These are phyloP conservation scores for Fusarium liriodendri DNA, from an alignment of 2,329 filamentous ascomycete species.

Conservation along the genomic window DNA sequence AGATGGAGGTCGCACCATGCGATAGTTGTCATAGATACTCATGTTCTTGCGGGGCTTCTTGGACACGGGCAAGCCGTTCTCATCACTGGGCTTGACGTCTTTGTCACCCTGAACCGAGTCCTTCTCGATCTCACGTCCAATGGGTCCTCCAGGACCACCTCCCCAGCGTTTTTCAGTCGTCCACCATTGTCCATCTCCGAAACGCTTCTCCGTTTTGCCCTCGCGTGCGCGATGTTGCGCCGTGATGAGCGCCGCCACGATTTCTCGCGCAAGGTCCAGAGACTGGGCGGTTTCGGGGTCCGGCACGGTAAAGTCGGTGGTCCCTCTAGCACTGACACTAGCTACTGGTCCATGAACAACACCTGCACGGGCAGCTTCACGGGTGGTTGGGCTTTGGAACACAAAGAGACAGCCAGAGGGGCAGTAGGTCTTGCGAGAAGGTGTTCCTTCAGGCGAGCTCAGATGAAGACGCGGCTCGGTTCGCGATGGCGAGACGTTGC, in stretches of 20 bases:
- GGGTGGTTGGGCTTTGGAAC: constrained; percentile 69
- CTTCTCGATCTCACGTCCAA: constrained; percentile 69
- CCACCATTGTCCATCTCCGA: constrained; percentile 73
- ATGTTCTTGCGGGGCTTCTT: constrained; percentile 67
- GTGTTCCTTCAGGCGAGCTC: constrained; percentile 50
- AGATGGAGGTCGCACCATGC: constrained; percentile 69
- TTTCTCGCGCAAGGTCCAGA: constrained; percentile 70
- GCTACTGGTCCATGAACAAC: constrained; percentile 72
- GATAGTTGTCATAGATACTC: constrained; percentile 72
- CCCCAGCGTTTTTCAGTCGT: constrained; percentile 70
- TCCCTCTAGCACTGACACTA: constrained; percentile 68
- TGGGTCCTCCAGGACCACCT: constrained; percentile 70
- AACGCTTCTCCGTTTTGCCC: constrained; percentile 64
- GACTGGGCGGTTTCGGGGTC: constrained; percentile 66
- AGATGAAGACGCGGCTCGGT: constrained; percentile 70
- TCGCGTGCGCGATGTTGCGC: constrained; percentile 73
- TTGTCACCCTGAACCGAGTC: constrained; percentile 60
- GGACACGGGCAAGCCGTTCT: constrained; percentile 41
- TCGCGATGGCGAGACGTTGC: constrained; percentile 67
- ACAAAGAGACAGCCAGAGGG: constrained; percentile 70
- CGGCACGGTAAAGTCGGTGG: constrained; percentile 60
- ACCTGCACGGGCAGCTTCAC: constrained; percentile 68
- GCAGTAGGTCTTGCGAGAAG: constrained; percentile 63
- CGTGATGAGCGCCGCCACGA: constrained; percentile 69
- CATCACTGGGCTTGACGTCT: constrained; percentile 49